Evolutionary conservation across 2,329 filamentous ascomycete genomes (phyloP).

Genomic region (Ceratocystis harringtonii): DNA sequence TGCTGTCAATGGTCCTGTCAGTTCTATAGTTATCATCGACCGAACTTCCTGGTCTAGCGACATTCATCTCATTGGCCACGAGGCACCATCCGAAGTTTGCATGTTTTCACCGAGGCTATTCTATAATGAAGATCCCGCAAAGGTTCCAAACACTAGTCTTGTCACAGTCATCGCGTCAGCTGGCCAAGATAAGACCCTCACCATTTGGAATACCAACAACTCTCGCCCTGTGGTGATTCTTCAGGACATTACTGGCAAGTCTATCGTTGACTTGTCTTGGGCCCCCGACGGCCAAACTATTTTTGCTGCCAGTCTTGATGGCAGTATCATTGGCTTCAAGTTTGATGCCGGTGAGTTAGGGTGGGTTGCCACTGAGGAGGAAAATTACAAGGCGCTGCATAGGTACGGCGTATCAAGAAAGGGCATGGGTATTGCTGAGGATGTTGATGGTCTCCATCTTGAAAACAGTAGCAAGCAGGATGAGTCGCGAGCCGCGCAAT

Average conservation of each 20-base stretch:
- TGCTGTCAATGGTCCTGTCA: constrained; percentile 91
- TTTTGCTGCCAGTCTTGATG: constrained; percentile 77
- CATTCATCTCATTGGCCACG: constrained; percentile 93
- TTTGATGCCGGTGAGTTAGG: constrained; percentile 83
- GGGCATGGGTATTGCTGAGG: constrained; percentile 81
- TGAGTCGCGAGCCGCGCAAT: constrained; percentile 78
- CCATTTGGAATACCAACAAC: constrained; percentile 95
- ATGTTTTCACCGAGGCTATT: constrained; percentile 92
- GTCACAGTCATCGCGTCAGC: constrained; percentile 95
- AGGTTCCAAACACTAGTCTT: constrained; percentile 35
- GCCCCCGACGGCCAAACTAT: constrained; percentile 78
- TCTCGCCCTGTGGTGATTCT: constrained; percentile 80
- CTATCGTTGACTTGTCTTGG: constrained; percentile 90
- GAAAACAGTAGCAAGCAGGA: constrained; percentile 88
- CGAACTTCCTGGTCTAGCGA: constrained; percentile 87
- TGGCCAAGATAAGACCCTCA: constrained; percentile 89
- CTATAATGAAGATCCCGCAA: constrained; percentile 49
- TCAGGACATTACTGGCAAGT: constrained; percentile 77
- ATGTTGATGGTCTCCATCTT: constrained; percentile 71
- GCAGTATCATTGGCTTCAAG: constrained; percentile 64
- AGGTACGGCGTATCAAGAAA: constrained; percentile 84
- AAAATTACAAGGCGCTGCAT: constrained; percentile 83
- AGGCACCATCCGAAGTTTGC: constrained; percentile 92
- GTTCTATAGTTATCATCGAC: constrained; percentile 90
- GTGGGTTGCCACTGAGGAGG: constrained; percentile 68